Conservation (phyloP, 2,329 filamentous ascomycete species). For the Blastomyces parvus region DNA sequence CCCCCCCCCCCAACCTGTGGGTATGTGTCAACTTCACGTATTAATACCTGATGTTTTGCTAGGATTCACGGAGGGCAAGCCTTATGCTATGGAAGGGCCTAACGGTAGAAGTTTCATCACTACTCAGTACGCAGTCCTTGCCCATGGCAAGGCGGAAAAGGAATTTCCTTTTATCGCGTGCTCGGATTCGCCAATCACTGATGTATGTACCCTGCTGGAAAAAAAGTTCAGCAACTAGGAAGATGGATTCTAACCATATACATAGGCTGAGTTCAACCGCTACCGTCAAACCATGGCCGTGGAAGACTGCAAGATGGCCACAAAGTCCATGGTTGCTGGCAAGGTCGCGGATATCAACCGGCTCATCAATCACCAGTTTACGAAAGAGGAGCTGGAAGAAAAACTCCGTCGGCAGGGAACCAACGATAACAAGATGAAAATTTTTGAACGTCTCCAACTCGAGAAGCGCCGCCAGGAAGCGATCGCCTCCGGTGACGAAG, state of each 20-base stretch:
- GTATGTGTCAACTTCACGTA: conserved; percentile 29
- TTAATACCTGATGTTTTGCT: conserved; percentile 19
- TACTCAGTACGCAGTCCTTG: conserved; percentile 71
- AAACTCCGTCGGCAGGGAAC: conserved; percentile 64
- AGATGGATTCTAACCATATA: conserved; percentile 19
- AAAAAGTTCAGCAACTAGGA: background rate
- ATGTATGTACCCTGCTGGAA: conserved; percentile 46
- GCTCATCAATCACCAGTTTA: conserved; percentile 72
- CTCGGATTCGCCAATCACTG: conserved; percentile 76
- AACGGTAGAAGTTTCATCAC: conserved; percentile 72
- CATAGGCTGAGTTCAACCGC: conserved; percentile 65
- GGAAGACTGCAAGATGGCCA: conserved; percentile 64
- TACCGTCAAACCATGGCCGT: conserved; percentile 66
- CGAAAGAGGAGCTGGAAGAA: conserved; percentile 68
- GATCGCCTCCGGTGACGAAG: conserved; percentile 52
- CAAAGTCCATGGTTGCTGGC: conserved; percentile 54
- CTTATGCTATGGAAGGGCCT: conserved; percentile 68
- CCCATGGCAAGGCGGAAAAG: conserved; percentile 72
- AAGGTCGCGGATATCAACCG: conserved; percentile 75
- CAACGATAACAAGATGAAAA: conserved; percentile 56
- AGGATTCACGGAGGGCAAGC: conserved; percentile 70
- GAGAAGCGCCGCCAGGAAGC: conserved; percentile 58
- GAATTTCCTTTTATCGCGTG: conserved; percentile 86
- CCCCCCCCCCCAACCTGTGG: no score
- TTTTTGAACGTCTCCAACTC: conserved; percentile 59